phyloP scores from a whole-genome alignment of 164 flowering plant species.

The Aristolochia californica region DNA sequence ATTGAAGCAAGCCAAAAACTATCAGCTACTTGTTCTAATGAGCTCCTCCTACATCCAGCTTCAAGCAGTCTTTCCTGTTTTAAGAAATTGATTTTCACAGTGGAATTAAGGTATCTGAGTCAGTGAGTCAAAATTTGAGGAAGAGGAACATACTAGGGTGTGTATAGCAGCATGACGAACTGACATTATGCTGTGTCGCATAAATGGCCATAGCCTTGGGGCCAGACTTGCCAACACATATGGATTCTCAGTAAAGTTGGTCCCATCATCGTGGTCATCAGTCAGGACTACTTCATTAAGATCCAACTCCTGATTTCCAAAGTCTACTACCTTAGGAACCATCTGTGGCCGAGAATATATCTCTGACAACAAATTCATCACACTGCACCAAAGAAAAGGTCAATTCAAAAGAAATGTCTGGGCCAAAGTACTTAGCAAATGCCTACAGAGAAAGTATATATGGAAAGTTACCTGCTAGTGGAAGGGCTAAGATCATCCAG shows the following conservation, averaged over 20 bases:
- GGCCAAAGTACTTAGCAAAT: neutral
- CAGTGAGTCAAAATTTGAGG: neutral
- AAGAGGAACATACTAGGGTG: conserved; percentile 55
- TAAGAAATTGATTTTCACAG: conserved; percentile 1
- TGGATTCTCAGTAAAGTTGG: conserved; percentile 45
- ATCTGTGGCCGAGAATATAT: conserved; percentile 89
- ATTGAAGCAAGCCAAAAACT: conserved; percentile 89
- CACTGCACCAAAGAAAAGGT: conserved; percentile 1
- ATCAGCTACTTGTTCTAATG: conserved; percentile 23
- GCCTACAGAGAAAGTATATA: neutral
- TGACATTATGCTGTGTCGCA: conserved; percentile 93
- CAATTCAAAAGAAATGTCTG: neutral
- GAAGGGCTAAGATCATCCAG: conserved; percentile 98
- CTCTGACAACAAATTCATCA: conserved; percentile 96
- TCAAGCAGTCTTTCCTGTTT: conserved; percentile 86
- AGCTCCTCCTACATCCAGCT: conserved; percentile 55
- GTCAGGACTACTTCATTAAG: conserved; percentile 47
- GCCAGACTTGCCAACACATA: conserved; percentile 67
- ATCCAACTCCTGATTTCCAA: conserved; percentile 40
- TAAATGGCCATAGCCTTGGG: conserved; percentile 96
- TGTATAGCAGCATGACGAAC: conserved; percentile 87
- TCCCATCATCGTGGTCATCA: conserved; percentile 40
- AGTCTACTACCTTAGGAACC: conserved; percentile 51
- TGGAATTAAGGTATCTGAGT: neutral
- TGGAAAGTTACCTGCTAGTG: conserved; percentile 68